Base-by-base conservation (phyloP, 2,329 filamentous ascomycete genomes). In the Penicillium palitans region DNA sequence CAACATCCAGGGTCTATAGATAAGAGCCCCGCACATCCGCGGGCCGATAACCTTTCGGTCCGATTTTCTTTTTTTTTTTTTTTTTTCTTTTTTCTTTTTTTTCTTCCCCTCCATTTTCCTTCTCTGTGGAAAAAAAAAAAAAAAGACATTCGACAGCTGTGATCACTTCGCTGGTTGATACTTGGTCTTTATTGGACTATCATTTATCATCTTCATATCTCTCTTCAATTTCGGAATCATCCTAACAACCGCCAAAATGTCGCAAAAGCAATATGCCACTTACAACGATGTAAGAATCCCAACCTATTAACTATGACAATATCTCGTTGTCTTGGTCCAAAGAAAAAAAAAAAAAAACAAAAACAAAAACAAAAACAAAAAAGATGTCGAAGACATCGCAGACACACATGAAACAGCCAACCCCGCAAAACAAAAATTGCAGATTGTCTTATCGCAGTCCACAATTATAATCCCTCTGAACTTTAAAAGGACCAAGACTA, bases 201-300 rank as follows among this genome's bases (percentile, higher is more conserved):
- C 17, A 17, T 24, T 24, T 17, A 25, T 33, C 13, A 27, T 48
- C 24, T 19, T 45, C 21, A 8, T 42, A 35, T 40, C 6, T 52
- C 8, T 44, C 24, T 31, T 8, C 19, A 19, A 27, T 47, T 46
- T 29, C 13, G 21, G 5, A 45, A 41, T 49, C 39, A 25, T 44
- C 27, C 55, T 48, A 47, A 24, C 29, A 41, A 56, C 53, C 60
- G 58, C 55, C 67, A 88, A 80, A 60, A 93, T 93, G 89, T 84
- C 90, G 66, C 83, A 93, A 78, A 96, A 96, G 77, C 78, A 92
- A 75, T 96, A 93, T 80, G 87, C 95, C 74, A 95, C 90, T 68
- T 96, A 96, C 80, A 96, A 96, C 77, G 87, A 95, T 86, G 90
- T 93, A 81, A 52, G 76, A 86, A 48, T 37, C 17, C 44, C 33